phyloP scores from a whole-genome alignment of 495 filamentous ascomycete genomes.

The Aspergillus bertholletiae region DNA sequence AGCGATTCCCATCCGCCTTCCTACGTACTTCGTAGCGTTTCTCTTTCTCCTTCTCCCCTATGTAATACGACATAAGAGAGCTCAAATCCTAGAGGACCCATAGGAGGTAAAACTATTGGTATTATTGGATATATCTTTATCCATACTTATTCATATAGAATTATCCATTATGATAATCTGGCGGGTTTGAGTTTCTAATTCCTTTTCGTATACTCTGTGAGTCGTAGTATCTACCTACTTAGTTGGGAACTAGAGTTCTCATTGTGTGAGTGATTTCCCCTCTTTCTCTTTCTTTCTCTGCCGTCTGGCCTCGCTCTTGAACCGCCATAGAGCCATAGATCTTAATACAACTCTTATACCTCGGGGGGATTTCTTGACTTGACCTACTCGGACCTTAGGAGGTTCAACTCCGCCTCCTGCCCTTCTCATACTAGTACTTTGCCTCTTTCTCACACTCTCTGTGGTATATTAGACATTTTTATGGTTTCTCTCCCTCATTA shows the following conservation, averaged over 20 bases:
- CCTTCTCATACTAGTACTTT: neutral
- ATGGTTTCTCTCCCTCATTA: neutral
- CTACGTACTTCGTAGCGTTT: neutral
- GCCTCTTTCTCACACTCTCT: neutral
- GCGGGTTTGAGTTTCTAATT: neutral
- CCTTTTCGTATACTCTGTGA: neutral
- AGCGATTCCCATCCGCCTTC: neutral
- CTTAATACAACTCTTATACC: neutral
- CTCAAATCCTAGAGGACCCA: no score
- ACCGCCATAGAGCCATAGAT: neutral
- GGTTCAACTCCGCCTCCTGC: conserved; percentile 7
- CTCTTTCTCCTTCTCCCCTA: no score
- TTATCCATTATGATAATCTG: no score
- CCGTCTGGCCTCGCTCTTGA: neutral
- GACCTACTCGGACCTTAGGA: neutral
- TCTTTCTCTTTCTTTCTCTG: neutral
- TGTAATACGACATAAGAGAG: no score
- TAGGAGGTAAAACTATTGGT: neutral
- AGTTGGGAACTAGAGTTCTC: neutral
- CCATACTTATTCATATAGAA: no score
- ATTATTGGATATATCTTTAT: no score
- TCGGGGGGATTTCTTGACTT: neutral
- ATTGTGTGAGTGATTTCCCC: neutral
- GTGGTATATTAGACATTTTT: neutral
- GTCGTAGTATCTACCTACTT: neutral